These are phyloP conservation scores for Teratosphaeria epicoccoides DNA, from an alignment of 2,329 filamentous ascomycete species.

Conservation along the genomic window DNA sequence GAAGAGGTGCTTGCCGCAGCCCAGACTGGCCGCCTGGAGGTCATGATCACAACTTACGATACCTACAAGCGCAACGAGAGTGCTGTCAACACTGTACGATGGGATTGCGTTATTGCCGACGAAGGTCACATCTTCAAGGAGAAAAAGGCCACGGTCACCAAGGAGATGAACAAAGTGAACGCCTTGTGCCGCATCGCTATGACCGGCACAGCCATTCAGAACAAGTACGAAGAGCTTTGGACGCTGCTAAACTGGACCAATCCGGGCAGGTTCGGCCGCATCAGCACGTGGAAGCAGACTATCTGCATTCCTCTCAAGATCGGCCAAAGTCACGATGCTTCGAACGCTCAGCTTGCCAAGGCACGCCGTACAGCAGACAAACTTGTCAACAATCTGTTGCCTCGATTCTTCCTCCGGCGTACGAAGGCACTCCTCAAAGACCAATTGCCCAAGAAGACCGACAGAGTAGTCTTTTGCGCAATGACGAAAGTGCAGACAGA, in stretches of 20 bases:
- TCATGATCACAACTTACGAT: conserved; percentile 88
- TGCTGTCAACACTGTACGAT: conserved; percentile 71
- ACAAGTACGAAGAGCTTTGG: conserved; percentile 96
- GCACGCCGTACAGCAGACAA: conserved; percentile 74
- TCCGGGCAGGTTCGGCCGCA: conserved; percentile 58
- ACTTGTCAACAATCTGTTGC: conserved; percentile 76
- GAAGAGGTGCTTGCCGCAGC: conserved; percentile 38
- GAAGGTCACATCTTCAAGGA: conserved; percentile 91
- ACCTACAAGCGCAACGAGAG: conserved; percentile 72
- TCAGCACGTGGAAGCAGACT: conserved; percentile 65
- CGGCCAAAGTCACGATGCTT: conserved; percentile 89
- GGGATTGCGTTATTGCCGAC: conserved; percentile 91
- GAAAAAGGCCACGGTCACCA: conserved; percentile 61
- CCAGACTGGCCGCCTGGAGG: conserved; percentile 71
- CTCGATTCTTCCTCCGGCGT: conserved; percentile 78
- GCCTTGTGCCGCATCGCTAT: conserved; percentile 84
- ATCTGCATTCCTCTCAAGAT: conserved; percentile 72
- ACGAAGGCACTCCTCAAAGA: conserved; percentile 89
- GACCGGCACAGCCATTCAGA: conserved; percentile 93
- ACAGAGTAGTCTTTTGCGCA: conserved; percentile 89
- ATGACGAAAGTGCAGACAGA: conserved; percentile 69
- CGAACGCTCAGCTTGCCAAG: conserved; percentile 65
- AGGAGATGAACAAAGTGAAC: conserved; percentile 83
- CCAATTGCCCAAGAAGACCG: conserved; percentile 88
- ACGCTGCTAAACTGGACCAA: conserved; percentile 94